Percentiles rank a stretch among this genome's conserved stretches.
phyloP scores from a whole-genome alignment of 2,329 filamentous ascomycete species.

The Aspergillus piperis region DNA sequence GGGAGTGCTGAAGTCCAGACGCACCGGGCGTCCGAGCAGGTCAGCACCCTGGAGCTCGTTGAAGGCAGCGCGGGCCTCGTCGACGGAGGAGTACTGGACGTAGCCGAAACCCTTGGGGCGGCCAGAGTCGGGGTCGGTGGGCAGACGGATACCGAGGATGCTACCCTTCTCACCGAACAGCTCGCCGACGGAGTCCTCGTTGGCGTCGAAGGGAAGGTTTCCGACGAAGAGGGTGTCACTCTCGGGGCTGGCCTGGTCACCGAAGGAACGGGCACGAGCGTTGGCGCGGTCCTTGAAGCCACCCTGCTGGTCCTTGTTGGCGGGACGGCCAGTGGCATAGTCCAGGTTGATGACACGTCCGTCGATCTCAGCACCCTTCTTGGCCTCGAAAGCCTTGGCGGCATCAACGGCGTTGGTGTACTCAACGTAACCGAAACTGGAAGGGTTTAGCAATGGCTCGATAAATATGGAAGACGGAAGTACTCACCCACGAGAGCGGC shows the following conservation, averaged over 20 bases:
- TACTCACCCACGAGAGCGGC: slow-evolving; percentile 76
- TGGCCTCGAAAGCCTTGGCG: slow-evolving; percentile 70
- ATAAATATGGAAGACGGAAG: not conserved
- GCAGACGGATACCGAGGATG: slow-evolving; percentile 79
- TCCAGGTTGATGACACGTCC: slow-evolving; percentile 76
- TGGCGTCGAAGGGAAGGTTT: slow-evolving; percentile 82
- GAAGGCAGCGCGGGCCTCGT: slow-evolving; percentile 78
- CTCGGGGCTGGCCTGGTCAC: slow-evolving; percentile 76
- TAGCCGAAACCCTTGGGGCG: slow-evolving; percentile 92
- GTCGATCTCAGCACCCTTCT: slow-evolving; percentile 73
- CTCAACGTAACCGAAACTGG: slow-evolving; percentile 85
- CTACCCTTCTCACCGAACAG: slow-evolving; percentile 72
- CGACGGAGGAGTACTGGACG: slow-evolving; percentile 76
- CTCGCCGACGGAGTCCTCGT: slow-evolving; percentile 72
- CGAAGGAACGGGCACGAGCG: slow-evolving; percentile 58
- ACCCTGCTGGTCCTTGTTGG: slow-evolving; percentile 50
- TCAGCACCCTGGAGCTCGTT: slow-evolving; percentile 70
- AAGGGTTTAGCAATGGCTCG: slow-evolving; percentile 11
- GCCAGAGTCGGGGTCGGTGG: slow-evolving; percentile 82
- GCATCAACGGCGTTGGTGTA: slow-evolving; percentile 70
- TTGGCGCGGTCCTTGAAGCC: slow-evolving; percentile 66
- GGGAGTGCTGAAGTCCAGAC: slow-evolving; percentile 78
- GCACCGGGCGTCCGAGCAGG: slow-evolving; percentile 71
- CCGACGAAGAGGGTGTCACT: slow-evolving; percentile 88
- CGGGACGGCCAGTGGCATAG: slow-evolving; percentile 68